A percentile compares a stretch with the other conserved stretches of the same genome.
Evolutionary conservation across 208 protist genomes (phyloP).

Genomic region (Leishmania martiniquensis): DNA sequence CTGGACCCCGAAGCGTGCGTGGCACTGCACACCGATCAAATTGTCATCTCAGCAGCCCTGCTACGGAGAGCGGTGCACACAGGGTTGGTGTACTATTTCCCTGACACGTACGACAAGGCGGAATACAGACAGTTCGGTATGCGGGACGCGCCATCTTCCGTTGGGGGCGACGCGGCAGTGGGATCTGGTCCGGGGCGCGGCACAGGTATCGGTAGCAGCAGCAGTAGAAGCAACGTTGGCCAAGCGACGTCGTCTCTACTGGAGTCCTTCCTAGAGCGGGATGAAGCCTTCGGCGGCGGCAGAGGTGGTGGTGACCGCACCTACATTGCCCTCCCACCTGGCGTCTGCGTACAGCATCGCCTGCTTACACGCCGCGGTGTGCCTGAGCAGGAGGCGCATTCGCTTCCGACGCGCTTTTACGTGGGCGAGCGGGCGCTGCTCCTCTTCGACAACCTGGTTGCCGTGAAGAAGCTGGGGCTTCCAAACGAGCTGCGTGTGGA

Average conservation of each 20-base stretch:
- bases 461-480: conserved; percentile 20
- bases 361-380: conserved; percentile 73
- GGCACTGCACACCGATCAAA: conserved; percentile 86
- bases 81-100: conserved; percentile 81
- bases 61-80: conserved; percentile 50
- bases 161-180: neutral
- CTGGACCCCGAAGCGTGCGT: conserved; percentile 78
- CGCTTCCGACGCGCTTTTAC: conserved; percentile 51
- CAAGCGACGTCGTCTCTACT: conserved; percentile 25
- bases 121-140: conserved; percentile 18
- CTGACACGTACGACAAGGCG: conserved; percentile 50
- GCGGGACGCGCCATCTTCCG: conserved; percentile 8
- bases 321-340: conserved; percentile 55
- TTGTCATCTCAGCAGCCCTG: conserved; percentile 50
- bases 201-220: neutral
- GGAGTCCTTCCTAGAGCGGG: conserved; percentile 10
- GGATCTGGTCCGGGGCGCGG: neutral
- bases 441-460: conserved; percentile 53
- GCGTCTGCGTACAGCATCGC: conserved; percentile 53
- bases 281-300: conserved; percentile 10
- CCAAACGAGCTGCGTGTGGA: conserved; percentile 18
- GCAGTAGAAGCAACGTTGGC: conserved; percentile 8
- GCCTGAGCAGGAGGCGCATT: conserved; percentile 47
- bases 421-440: conserved; percentile 72
- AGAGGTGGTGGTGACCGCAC: neutral